These are phyloP conservation scores for Aspergillus sparsus DNA, from an alignment of 495 filamentous ascomycete genomes.

Conservation along the genomic window DNA sequence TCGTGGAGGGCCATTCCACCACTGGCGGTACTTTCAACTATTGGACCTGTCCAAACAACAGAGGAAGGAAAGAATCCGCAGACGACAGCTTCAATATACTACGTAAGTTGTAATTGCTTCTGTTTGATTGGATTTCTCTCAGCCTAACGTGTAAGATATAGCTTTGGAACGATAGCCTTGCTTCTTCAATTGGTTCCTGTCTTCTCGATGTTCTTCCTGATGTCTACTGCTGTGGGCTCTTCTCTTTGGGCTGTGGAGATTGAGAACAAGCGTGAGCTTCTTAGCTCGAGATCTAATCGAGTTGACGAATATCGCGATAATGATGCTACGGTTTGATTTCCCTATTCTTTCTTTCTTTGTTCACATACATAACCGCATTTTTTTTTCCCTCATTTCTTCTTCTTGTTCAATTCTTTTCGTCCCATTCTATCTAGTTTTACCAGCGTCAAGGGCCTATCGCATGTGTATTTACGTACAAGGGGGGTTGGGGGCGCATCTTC, in stretches of 20 bases:
- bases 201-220: conserved; percentile 65
- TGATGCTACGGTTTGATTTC: conserved; percentile 32
- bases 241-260: conserved; percentile 63
- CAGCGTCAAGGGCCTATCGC: too few relatives aligned
- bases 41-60: conserved; percentile 58
- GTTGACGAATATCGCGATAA: conserved; percentile 36
- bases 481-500: too few relatives aligned
- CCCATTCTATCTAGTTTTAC: background rate
- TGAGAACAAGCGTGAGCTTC: conserved; percentile 48
- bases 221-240: conserved; percentile 64
- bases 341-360: background rate
- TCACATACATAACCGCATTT: background rate
- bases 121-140: background rate
- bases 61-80: conserved; percentile 54
- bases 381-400: background rate
- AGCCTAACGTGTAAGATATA: conserved; percentile 23
- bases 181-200: conserved; percentile 63
- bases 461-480: too few relatives aligned
- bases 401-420: conserved; percentile 1
- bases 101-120: conserved; percentile 43
- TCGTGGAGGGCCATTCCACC: conserved; percentile 64
- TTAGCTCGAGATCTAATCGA: conserved; percentile 27
- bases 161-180: conserved; percentile 63
- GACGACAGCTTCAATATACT: conserved; percentile 60
- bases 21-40: conserved; percentile 67